phyloP scores from a whole-genome alignment of 2,329 filamentous ascomycete genomes.

The Nigrospora oryzae region DNA sequence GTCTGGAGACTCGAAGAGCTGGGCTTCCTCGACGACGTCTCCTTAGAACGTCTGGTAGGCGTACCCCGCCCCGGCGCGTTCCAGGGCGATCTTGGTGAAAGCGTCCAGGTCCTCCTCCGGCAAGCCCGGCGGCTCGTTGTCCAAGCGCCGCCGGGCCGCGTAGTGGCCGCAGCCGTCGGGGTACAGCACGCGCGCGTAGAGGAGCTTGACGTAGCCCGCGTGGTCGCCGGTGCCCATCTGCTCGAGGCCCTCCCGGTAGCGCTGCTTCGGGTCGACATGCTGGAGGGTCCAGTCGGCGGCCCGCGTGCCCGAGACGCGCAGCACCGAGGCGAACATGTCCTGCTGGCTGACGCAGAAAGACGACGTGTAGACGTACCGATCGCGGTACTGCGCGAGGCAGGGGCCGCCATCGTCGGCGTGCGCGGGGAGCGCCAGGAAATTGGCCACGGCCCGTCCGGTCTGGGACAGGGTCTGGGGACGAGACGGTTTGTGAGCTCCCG shows the following conservation, averaged over 20 bases:
- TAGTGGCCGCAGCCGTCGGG: conserved; percentile 28
- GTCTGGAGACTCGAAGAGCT: neutral
- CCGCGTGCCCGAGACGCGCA: conserved; percentile 47
- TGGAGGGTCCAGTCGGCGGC: conserved; percentile 49
- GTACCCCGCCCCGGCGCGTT: conserved; percentile 13
- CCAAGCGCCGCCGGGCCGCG: conserved; percentile 29
- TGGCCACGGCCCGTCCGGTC: conserved; percentile 40
- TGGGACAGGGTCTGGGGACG: conserved; percentile 13
- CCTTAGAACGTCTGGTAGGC: conserved; percentile 5
- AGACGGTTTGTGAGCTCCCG: too few species aligned
- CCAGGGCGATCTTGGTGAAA: conserved; percentile 38
- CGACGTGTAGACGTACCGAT: conserved; percentile 40
- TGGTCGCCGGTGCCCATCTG: conserved; percentile 31
- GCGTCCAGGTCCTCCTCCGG: conserved; percentile 51
- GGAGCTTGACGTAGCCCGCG: conserved; percentile 34
- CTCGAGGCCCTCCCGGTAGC: conserved; percentile 38
- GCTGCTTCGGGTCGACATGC: conserved; percentile 33
- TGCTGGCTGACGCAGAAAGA: conserved; percentile 53
- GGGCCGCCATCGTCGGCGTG: conserved; percentile 17
- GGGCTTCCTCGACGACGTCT: neutral
- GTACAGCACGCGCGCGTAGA: conserved; percentile 51
- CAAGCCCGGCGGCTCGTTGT: conserved; percentile 48
- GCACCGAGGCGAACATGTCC: conserved; percentile 56
- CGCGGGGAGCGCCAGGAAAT: conserved; percentile 38
- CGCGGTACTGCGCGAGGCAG: conserved; percentile 33